Evolutionary conservation across 768 basidiomycete genomes (phyloP).

Genomic region (Boletus barrowsii): DNA sequence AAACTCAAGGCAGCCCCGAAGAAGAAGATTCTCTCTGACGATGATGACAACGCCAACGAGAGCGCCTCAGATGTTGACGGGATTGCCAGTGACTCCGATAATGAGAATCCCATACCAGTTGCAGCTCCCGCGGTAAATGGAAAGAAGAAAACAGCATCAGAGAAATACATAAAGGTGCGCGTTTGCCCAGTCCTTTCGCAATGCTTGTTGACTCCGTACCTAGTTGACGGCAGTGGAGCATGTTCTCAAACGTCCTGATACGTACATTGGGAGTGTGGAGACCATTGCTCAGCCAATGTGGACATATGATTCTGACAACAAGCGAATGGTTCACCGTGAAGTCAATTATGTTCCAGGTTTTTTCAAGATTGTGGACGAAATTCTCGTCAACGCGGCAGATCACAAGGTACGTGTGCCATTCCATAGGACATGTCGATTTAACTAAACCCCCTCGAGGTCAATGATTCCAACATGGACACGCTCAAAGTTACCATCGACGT

Average conservation of each 20-base stretch:
- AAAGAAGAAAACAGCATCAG: conserved; percentile 87
- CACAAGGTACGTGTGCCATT: conserved; percentile 74
- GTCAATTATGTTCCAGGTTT: conserved; percentile 95
- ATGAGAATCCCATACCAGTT: conserved; percentile 33
- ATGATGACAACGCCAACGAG: conserved; percentile 59
- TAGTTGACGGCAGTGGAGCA: conserved; percentile 96
- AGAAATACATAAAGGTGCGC: conserved; percentile 84
- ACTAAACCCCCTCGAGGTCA: conserved; percentile 56
- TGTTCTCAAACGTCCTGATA: conserved; percentile 86
- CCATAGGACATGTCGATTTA: background rate
- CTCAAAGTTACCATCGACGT: conserved; percentile 86
- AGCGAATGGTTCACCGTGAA: conserved; percentile 79
- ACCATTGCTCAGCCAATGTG: conserved; percentile 85
- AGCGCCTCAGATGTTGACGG: conserved; percentile 42
- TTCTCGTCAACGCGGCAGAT: conserved; percentile 97
- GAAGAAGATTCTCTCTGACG: conserved; percentile 69
- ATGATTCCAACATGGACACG: conserved; percentile 87
- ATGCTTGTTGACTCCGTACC: background rate
- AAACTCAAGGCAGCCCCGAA: conserved; percentile 57
- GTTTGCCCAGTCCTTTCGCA: background rate
- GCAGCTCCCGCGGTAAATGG: conserved; percentile 29
- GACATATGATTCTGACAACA: conserved; percentile 84
- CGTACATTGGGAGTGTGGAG: conserved; percentile 96
- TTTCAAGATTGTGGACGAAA: conserved; percentile 99
- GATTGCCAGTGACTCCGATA: conserved; percentile 36